These are phyloP conservation scores for Halophytophthora polymorphica DNA, from an alignment of 352 stramenopile species.

Conservation along the genomic window DNA sequence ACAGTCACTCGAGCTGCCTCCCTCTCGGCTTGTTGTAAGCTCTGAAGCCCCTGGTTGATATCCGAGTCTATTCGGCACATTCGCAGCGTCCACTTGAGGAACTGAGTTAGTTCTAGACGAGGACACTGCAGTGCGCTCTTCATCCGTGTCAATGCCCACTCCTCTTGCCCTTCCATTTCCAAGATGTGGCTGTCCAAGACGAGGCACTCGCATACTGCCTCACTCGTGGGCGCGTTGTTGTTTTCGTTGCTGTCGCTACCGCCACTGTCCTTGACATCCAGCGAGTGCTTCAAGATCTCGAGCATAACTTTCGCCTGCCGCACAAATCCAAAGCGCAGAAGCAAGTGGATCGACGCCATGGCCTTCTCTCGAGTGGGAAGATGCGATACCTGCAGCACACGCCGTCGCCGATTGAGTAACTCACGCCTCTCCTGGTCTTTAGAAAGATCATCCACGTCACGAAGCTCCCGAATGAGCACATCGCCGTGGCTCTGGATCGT, in stretches of 20 bases:
- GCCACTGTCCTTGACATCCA: neutral
- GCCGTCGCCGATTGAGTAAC: conserved; percentile 13
- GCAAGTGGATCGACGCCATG: conserved; percentile 18
- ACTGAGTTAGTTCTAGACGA: conserved; percentile 23
- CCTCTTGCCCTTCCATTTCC: conserved; percentile 33
- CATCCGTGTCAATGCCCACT: conserved; percentile 17
- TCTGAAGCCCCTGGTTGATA: conserved; percentile 7
- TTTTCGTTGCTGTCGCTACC: neutral
- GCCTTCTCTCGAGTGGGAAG: conserved; percentile 31
- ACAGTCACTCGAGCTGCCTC: conserved; percentile 14
- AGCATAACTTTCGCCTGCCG: conserved; percentile 57
- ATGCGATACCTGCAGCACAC: conserved; percentile 22
- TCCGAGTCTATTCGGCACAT: conserved; percentile 23
- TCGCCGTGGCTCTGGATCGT: conserved; percentile 39
- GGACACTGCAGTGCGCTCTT: conserved; percentile 15
- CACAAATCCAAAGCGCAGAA: conserved; percentile 53
- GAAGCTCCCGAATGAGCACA: conserved; percentile 45
- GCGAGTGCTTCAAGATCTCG: conserved; percentile 28
- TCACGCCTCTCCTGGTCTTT: neutral
- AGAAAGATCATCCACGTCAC: conserved; percentile 9
- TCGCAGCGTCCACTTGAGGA: conserved; percentile 31
- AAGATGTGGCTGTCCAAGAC: conserved; percentile 28
- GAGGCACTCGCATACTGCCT: conserved; percentile 11
- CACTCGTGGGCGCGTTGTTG: conserved; percentile 2
- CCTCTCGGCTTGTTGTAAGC: conserved; percentile 21